Evolutionary conservation across 2,329 filamentous ascomycete genomes (phyloP).

Genomic region (Colletotrichum cuscutae): DNA sequence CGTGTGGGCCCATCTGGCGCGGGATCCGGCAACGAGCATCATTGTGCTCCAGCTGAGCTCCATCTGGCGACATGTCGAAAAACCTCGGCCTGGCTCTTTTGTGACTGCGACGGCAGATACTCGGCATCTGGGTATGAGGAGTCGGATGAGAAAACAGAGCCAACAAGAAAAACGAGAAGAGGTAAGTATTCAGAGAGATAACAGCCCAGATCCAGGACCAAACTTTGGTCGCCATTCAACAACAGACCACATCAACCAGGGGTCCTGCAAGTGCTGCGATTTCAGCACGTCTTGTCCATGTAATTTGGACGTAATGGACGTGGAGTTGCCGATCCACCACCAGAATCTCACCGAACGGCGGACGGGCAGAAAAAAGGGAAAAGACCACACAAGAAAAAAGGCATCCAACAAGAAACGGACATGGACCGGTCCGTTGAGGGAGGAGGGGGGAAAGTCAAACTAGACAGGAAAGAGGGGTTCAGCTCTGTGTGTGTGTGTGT

Average conservation of each 20-base stretch:
- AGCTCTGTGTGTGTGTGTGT: neutral
- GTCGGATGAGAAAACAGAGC: neutral
- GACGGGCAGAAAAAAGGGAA: neutral
- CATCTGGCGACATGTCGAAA: constrained; percentile 4
- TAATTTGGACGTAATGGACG: constrained; percentile 27
- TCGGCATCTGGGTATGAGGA: constrained; percentile 15
- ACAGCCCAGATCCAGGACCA: neutral
- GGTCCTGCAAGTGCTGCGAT: neutral
- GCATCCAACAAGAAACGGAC: too few species aligned
- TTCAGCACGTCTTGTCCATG: neutral
- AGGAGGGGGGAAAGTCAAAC: neutral
- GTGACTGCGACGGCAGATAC: neutral
- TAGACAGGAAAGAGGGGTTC: neutral
- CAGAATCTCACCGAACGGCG: neutral
- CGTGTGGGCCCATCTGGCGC: constrained; percentile 12
- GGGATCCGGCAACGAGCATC: constrained; percentile 15
- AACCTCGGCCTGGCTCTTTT: neutral
- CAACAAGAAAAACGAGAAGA: neutral
- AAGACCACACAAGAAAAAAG: too few species aligned
- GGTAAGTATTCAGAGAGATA: neutral
- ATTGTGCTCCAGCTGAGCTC: constrained; percentile 17
- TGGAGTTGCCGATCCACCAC: constrained; percentile 31
- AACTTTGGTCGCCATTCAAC: constrained; percentile 5
- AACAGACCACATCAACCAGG: neutral
- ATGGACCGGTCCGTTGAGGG: neutral